Evolutionary conservation across 371 early-diverging fungal genomes (phyloP).

Genomic region (Thermomucor indicae-seudaticae): DNA sequence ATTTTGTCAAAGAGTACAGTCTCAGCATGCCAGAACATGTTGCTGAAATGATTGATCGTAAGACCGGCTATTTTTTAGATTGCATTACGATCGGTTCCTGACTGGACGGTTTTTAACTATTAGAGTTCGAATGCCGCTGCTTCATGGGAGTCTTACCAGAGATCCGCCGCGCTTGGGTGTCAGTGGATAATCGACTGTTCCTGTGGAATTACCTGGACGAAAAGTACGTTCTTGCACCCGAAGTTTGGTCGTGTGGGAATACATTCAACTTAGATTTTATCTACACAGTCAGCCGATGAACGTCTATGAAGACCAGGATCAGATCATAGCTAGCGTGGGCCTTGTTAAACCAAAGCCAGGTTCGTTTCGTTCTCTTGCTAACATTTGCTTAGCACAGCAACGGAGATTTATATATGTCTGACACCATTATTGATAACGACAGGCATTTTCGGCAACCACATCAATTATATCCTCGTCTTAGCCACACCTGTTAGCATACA

Average conservation of each 20-base stretch:
- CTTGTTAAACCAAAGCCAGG: conserved; percentile 71
- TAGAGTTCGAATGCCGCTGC: conserved; percentile 66
- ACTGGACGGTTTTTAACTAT: neutral
- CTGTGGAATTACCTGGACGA: conserved; percentile 78
- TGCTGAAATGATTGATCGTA: conserved; percentile 69
- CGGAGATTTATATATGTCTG: too few relatives aligned
- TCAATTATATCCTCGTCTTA: conserved; percentile 74
- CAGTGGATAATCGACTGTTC: conserved; percentile 71
- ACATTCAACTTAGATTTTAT: neutral
- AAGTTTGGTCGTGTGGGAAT: too few relatives aligned
- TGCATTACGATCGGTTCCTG: neutral
- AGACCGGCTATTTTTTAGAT: conserved; percentile 8
- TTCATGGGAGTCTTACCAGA: conserved; percentile 86
- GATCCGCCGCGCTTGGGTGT: conserved; percentile 73
- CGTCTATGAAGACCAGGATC: conserved; percentile 80
- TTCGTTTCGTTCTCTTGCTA: too few relatives aligned
- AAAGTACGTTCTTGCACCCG: too few relatives aligned
- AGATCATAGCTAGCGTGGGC: conserved; percentile 76
- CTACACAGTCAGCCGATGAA: conserved; percentile 51
- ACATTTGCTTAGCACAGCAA: too few relatives aligned
- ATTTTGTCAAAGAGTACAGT: conserved; percentile 3
- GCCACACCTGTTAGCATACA: conserved; percentile 79
- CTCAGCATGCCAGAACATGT: conserved; percentile 65
- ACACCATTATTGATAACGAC: too few relatives aligned
- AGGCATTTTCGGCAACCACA: conserved; percentile 74